Conservation (phyloP, 345 rosid species). For the Euphorbia lathyris region DNA sequence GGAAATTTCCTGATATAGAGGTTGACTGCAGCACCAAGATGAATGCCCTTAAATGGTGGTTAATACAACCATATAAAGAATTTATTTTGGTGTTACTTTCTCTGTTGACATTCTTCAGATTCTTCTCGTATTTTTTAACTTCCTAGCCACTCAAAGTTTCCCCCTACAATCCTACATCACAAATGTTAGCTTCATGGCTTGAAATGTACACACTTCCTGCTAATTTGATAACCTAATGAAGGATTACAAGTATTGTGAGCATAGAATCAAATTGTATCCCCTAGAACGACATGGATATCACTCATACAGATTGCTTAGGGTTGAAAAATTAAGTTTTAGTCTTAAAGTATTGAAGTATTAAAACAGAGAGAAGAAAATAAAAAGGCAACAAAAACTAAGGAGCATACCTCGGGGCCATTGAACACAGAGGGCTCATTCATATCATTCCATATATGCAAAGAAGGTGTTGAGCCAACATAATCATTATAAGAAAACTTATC, state of each 20-base stretch:
- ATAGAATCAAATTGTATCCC: background rate
- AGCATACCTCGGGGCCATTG: conserved; percentile 95
- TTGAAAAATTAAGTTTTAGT: no score
- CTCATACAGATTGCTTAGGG: background rate
- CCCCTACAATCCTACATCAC: background rate
- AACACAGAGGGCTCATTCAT: conserved; percentile 99
- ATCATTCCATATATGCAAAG: conserved; percentile 96
- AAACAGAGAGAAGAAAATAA: background rate
- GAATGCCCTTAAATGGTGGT: background rate
- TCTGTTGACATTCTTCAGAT: background rate
- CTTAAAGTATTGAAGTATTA: no score
- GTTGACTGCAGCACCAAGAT: background rate
- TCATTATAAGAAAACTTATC: conserved; percentile 67
- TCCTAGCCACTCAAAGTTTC: background rate
- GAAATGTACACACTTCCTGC: background rate
- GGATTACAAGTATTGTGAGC: background rate
- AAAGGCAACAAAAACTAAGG: background rate
- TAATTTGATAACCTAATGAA: background rate
- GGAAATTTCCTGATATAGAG: background rate
- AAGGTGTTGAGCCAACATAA: conserved; percentile 86
- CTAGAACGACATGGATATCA: background rate
- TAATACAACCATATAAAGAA: background rate
- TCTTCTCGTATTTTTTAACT: background rate
- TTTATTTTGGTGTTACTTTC: background rate
- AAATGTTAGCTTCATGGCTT: no score